These are phyloP conservation scores for Aurinia saxatilis DNA, from an alignment of 345 rosid species.

Conservation along the genomic window DNA sequence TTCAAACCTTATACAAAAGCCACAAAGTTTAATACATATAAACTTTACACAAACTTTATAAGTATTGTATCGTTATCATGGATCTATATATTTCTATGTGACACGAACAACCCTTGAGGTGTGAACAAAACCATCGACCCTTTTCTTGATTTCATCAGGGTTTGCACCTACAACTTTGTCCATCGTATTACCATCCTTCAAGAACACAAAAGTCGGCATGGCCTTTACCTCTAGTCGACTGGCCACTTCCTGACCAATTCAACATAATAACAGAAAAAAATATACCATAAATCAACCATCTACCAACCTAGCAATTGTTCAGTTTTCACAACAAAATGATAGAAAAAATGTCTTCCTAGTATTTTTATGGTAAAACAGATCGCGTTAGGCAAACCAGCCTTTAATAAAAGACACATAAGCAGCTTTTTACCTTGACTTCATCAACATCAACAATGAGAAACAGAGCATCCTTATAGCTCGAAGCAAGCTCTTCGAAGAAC, in stretches of 20 bases:
- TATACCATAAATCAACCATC: background rate
- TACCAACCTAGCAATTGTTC: background rate
- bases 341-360: no score
- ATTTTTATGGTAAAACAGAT: background rate
- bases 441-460: constrained; percentile 89
- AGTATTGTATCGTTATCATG: background rate
- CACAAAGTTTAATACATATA: background rate
- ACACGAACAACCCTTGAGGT: constrained; percentile 31
- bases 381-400: background rate
- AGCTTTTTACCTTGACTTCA: constrained; percentile 55
- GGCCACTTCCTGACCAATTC: constrained; percentile 61
- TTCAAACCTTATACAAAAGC: background rate
- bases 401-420: background rate
- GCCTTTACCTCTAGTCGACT: constrained; percentile 61
- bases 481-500: constrained; percentile 60
- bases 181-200: constrained; percentile 49
- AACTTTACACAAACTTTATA: constrained; percentile 6
- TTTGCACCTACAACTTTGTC: constrained; percentile 90
- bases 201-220: constrained; percentile 86
- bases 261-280: background rate
- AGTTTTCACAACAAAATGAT: background rate
- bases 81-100: background rate
- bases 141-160: constrained; percentile 81
- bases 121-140: constrained; percentile 59
- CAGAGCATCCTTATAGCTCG: constrained; percentile 47